Evolutionary conservation across 1,139 yeast genomes (phyloP), one percentile per base, ranked within the genome.

Genomic region (Geotrichum reessii): DNA sequence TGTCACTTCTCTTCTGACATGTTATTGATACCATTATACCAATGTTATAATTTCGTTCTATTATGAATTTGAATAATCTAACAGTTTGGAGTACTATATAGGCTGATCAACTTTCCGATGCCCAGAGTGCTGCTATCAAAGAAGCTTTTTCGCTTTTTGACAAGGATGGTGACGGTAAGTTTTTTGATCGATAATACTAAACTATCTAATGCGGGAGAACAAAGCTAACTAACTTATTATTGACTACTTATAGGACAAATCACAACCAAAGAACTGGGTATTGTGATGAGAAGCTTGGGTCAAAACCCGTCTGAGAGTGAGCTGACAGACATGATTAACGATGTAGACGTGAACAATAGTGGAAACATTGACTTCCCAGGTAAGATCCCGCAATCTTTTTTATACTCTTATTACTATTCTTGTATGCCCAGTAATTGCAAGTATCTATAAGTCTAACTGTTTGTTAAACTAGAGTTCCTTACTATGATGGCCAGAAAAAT

Each of bases 271-370:
- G 99, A 93, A 76, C 81, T 93, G 68, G 98, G 99, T 65, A 90
- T 97, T 9, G 99, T 93, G 59, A 93, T 93, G 99, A 86, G 99
- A 76, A 89, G 97, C 19, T 80, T 93, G 71, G 99, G 98, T 53
- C 95, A 91, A 75, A 92, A 92, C 71, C 99, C 99, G 33, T 86
- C 96, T 49, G 98, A 93, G 75, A 85, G 92, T 66, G 99, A 93
- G 75, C 85, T 93, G 68, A 87, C 93, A 56, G 99, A 93, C 72
- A 86, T 93, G 88, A 88, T 93, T 77, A 92, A 92, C 73, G 99
- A 93, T 74, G 96, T 93, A 55, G 99, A 93, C 73, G 87, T 78
- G 22, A 58, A 60, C 53, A 56, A 53, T 50, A 55, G 58, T 42
- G 62, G 62, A 21, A 60, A 54, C n/a, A 60, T 60, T 56, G 62